Evolutionary conservation across 228 moss, liverwort and hornwort species (phyloP), one percentile per base, ranked within the genome.

Genomic region (Sphagnum fallax): DNA sequence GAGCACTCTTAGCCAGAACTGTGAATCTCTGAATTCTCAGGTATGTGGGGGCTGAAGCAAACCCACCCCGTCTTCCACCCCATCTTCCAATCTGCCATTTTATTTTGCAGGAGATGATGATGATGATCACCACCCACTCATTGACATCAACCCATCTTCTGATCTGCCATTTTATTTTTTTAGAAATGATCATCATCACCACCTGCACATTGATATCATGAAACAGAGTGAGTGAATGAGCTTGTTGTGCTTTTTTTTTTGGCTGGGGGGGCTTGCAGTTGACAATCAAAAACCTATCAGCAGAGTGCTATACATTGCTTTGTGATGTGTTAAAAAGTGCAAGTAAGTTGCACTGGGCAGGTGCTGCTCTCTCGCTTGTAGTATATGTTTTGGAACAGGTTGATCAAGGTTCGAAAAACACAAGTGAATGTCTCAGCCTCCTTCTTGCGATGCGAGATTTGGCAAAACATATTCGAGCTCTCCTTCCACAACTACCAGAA

Each of bases 281-380:
- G 18, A 10, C 67, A 51, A 6, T 11, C 52, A 14, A 14, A 6
- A 83, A 74, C 67, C 74, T 79, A 12, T 74, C 79, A 32, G 47
- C 61, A 12, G 90, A 76, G 47, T 71, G 78, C 13, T 70, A 69
- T 62, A 79, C 63, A 71, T 76, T 78, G 49, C 69, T 91, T 6
- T 62, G 80, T 11, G 81, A 68, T 15, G 16, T 91, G n/a, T 68
- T 91, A 73, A 60, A 68, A 4, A 75, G 80, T 48, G 88, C 81
- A 47, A 57, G 72, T 75, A 88, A 91, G 57, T 47, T 88, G 51
- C 83, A 82, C 16, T 91, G 90, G 90, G 90, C 71, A 51, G 88
- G 85, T 63, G 83, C 90, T 59, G 90, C 88, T n/a, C 78, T 91
- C 15, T 88, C 88, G 49, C 74, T 91, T 82, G 79, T 91, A 70